Evolutionary conservation across 805 yeast genomes (phyloP).

Genomic region (Ogataea philodendri): DNA sequence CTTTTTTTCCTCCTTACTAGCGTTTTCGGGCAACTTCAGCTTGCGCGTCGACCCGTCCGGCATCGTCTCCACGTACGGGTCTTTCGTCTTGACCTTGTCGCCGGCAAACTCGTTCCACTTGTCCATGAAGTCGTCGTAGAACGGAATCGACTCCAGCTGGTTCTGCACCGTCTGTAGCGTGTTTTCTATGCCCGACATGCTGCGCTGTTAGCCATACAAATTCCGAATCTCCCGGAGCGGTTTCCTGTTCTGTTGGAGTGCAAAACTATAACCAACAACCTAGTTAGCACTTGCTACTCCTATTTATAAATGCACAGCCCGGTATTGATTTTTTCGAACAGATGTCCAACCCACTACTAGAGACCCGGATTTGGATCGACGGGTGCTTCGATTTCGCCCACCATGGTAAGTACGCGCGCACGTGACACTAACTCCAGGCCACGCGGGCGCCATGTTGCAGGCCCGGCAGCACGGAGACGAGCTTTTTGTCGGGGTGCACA

Average conservation of each 20-base stretch:
- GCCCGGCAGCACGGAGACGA: slow-evolving; percentile 81
- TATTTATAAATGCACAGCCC: slow-evolving; percentile 5
- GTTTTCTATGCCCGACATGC: slow-evolving; percentile 13
- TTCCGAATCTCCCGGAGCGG: not conserved
- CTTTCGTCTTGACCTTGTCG: slow-evolving; percentile 57
- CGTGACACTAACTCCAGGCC: slow-evolving; percentile 40
- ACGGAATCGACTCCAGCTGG: slow-evolving; percentile 52
- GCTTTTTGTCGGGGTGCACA: slow-evolving; percentile 84
- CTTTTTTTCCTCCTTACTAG: slow-evolving; percentile 57
- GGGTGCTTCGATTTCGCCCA: slow-evolving; percentile 98
- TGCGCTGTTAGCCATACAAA: no score
- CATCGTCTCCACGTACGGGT: slow-evolving; percentile 59
- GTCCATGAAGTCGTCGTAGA: slow-evolving; percentile 54
- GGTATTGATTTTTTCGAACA: not conserved
- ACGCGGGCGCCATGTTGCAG: slow-evolving; percentile 94
- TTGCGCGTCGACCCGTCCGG: slow-evolving; percentile 52
- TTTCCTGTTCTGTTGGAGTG: no score
- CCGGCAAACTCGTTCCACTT: slow-evolving; percentile 66
- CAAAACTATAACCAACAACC: no score
- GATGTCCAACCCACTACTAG: slow-evolving; percentile 13
- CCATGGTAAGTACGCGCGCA: slow-evolving; percentile 55
- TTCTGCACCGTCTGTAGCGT: slow-evolving; percentile 20
- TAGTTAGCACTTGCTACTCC: not conserved
- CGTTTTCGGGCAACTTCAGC: slow-evolving; percentile 58
- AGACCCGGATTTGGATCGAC: slow-evolving; percentile 82